These are phyloP conservation scores for Inonotus hispidus DNA, from an alignment of 1,284 basidiomycete species.

Conservation along the genomic window DNA sequence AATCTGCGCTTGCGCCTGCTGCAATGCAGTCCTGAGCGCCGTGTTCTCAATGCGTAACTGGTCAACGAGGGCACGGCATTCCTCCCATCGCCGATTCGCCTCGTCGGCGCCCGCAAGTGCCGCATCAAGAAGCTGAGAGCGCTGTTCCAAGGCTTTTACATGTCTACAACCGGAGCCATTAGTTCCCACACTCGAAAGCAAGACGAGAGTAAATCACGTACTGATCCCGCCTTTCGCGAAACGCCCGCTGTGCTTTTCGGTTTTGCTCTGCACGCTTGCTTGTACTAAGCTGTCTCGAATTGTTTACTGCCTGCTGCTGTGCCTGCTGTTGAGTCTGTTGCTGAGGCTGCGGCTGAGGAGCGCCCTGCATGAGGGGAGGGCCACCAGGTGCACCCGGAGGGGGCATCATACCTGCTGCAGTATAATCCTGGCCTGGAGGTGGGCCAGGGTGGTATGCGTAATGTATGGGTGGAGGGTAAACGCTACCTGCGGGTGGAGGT, in stretches of 20 bases:
- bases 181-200: neutral
- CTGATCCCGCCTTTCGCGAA: constrained; percentile 79
- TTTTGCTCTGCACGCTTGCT: constrained; percentile 85
- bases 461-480: constrained; percentile 10
- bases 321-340: constrained; percentile 3
- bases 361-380: constrained; percentile 8
- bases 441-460: constrained; percentile 6
- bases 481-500: constrained; percentile 16
- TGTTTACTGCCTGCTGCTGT: neutral
- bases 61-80: constrained; percentile 75
- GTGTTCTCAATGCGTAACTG: constrained; percentile 77
- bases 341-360: constrained; percentile 7
- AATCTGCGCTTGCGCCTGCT: constrained; percentile 34
- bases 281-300: constrained; percentile 44
- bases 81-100: constrained; percentile 80
- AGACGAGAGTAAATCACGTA: constrained; percentile 38
- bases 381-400: constrained; percentile 4
- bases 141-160: constrained; percentile 76
- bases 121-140: constrained; percentile 74
- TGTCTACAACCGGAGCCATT: constrained; percentile 45
- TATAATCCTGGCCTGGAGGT: constrained; percentile 13
- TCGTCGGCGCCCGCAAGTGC: constrained; percentile 79
- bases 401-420: constrained; percentile 12
- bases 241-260: constrained; percentile 79
- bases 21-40: constrained; percentile 46